Conservation (phyloP, 495 filamentous ascomycete species). For the Lichenothelia convexa region DNA sequence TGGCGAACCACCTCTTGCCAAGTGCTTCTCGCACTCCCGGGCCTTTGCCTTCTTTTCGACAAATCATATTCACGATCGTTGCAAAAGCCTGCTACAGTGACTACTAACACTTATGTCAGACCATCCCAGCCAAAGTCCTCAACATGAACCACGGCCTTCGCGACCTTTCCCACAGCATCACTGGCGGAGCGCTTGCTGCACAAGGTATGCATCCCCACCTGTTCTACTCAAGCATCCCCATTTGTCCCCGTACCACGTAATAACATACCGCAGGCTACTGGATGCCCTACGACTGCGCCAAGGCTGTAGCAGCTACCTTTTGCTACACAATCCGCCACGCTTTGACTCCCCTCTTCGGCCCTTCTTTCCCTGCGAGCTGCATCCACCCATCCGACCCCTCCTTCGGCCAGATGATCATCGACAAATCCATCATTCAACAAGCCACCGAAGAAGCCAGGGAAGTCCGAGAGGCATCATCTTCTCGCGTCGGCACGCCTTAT, state of each 20-base stretch:
- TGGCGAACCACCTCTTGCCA: not conserved
- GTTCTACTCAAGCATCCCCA: too few species aligned
- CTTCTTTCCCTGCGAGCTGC: conserved; percentile 56
- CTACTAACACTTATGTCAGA: conserved; percentile 30
- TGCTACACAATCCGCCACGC: conserved; percentile 69
- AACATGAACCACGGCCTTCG: conserved; percentile 62
- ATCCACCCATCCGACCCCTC: conserved; percentile 34
- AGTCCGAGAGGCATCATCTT: too few species aligned
- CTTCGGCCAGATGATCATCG: conserved; percentile 52
- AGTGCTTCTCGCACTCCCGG: too few species aligned
- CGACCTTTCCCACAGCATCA: conserved; percentile 83
- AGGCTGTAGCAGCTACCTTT: conserved; percentile 69
- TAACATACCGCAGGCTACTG: too few species aligned
- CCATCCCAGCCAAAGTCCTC: conserved; percentile 65
- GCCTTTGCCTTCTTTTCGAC: not conserved
- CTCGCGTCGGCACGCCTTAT: too few species aligned
- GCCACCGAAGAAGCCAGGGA: too few species aligned
- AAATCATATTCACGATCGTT: not conserved
- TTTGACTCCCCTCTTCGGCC: conserved; percentile 76
- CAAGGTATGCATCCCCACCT: too few species aligned
- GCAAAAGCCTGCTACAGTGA: too few species aligned
- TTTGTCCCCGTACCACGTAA: too few species aligned
- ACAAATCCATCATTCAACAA: conserved; percentile 41
- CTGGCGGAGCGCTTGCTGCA: conserved; percentile 70
- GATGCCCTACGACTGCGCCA: conserved; percentile 79